Conservation (phyloP, 2,329 filamentous ascomycete species). For the Alternaria viburni region DNA sequence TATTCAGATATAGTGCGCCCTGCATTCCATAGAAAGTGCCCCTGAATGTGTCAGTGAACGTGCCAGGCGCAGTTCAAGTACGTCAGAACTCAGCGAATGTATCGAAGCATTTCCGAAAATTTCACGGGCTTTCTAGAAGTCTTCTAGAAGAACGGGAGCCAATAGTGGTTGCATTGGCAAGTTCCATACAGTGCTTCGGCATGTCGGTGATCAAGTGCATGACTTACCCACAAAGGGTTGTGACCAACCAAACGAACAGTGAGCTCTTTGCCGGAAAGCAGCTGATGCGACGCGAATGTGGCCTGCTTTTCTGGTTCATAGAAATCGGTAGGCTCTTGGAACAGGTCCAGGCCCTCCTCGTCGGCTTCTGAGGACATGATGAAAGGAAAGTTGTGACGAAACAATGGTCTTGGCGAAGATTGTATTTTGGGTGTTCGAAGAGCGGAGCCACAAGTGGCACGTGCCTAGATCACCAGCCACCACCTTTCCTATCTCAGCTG, state of each 20-base stretch:
- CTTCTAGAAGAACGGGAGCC: not conserved
- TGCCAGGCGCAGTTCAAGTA: not conserved
- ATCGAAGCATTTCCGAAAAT: not conserved
- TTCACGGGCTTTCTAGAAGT: not conserved
- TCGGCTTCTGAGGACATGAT: conserved; percentile 40
- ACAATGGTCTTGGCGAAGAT: conserved; percentile 20
- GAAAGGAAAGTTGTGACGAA: conserved; percentile 18
- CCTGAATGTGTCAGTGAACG: conserved; percentile 51
- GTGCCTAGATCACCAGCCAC: conserved; percentile 12
- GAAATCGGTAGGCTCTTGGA: conserved; percentile 81
- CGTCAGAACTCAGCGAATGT: not conserved
- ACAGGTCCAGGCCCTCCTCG: conserved; percentile 61
- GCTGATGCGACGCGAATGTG: conserved; percentile 73
- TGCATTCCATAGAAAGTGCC: conserved; percentile 91
- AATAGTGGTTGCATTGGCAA: not conserved
- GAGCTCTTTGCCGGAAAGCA: conserved; percentile 69
- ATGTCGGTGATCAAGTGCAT: conserved; percentile 6
- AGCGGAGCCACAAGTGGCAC: conserved; percentile 15
- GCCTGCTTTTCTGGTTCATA: conserved; percentile 79
- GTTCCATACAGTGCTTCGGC: not conserved
- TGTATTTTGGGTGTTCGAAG: conserved; percentile 24
- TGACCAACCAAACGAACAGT: conserved; percentile 81
- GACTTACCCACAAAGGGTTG: conserved; percentile 79
- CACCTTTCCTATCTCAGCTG: conserved; percentile 18
- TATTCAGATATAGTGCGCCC: conserved; percentile 78